phyloP scores from a whole-genome alignment of 2,329 filamentous ascomycete genomes.

The Aspergillus bombycis region DNA sequence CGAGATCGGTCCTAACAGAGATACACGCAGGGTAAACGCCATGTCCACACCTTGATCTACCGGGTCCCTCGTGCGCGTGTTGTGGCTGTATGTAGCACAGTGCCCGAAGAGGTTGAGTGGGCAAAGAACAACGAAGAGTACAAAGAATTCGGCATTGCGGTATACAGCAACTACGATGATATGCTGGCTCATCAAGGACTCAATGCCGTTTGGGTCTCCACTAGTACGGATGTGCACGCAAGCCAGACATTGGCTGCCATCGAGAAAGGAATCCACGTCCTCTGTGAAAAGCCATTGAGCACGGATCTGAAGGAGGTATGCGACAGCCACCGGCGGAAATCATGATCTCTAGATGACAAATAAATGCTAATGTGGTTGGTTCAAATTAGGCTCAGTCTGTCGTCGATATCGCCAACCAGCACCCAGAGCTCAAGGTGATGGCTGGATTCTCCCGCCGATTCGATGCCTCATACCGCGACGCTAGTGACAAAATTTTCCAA shows the following conservation, averaged over 20 bases:
- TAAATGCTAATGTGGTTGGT: neutral
- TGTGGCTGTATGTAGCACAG: slow-evolving; percentile 23
- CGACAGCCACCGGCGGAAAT: neutral
- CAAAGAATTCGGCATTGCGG: slow-evolving; percentile 46
- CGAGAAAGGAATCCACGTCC: slow-evolving; percentile 50
- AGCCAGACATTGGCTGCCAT: slow-evolving; percentile 56
- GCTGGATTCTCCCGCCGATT: slow-evolving; percentile 64
- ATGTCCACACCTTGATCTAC: slow-evolving; percentile 13
- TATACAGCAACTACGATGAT: slow-evolving; percentile 53
- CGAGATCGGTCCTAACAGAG: neutral
- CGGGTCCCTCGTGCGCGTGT: slow-evolving; percentile 9
- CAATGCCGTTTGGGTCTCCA: slow-evolving; percentile 54
- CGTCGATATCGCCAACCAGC: slow-evolving; percentile 53
- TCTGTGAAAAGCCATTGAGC: slow-evolving; percentile 52
- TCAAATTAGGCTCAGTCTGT: slow-evolving; percentile 55
- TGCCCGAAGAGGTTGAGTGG: slow-evolving; percentile 44
- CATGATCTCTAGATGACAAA: neutral
- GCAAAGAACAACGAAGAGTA: slow-evolving; percentile 47
- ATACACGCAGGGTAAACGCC: slow-evolving; percentile 13
- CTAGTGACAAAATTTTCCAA: slow-evolving; percentile 50
- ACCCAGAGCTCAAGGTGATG: slow-evolving; percentile 62
- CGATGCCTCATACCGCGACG: slow-evolving; percentile 62
- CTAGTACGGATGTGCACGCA: slow-evolving; percentile 54
- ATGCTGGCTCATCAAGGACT: slow-evolving; percentile 54
- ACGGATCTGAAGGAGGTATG: slow-evolving; percentile 58